Evolutionary conservation across 2,329 filamentous ascomycete species (phyloP).

Genomic region (Cladophialophora chaetospira): DNA sequence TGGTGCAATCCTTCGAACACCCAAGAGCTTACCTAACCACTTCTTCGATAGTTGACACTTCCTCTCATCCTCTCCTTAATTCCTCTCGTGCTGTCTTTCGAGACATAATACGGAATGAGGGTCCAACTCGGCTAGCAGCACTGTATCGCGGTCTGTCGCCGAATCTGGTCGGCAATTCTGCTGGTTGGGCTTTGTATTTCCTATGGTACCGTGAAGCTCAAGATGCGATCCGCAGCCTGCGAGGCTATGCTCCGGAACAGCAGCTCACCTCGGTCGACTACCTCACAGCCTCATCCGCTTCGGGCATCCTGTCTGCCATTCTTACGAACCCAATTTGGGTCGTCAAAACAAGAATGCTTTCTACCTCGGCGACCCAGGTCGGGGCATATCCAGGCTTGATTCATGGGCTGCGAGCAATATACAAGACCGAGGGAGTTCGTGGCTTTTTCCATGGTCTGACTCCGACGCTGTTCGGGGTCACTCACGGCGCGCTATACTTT

Average conservation of each 20-base stretch:
- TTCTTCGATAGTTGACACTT: slow-evolving; percentile 57
- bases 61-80: slow-evolving; percentile 51
- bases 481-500: slow-evolving; percentile 93
- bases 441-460: slow-evolving; percentile 89
- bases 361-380: slow-evolving; percentile 70
- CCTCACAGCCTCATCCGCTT: slow-evolving; percentile 71
- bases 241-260: slow-evolving; percentile 35
- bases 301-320: slow-evolving; percentile 73
- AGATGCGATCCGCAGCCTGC: slow-evolving; percentile 50
- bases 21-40: slow-evolving; percentile 6
- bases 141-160: slow-evolving; percentile 89
- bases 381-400: slow-evolving; percentile 82
- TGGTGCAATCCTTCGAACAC: slow-evolving; percentile 34
- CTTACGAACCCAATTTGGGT: slow-evolving; percentile 98
- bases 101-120: slow-evolving; percentile 57
- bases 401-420: slow-evolving; percentile 68
- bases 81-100: slow-evolving; percentile 56
- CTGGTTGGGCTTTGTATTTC: slow-evolving; percentile 92
- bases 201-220: slow-evolving; percentile 68
- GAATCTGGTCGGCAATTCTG: slow-evolving; percentile 86
- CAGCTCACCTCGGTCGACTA: slow-evolving; percentile 66
- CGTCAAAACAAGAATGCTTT: slow-evolving; percentile 95
- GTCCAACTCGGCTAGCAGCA: slow-evolving; percentile 57
- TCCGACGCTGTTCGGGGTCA: slow-evolving; percentile 81
- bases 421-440: slow-evolving; percentile 67